A percentile compares a stretch with the other conserved stretches of the same genome.
Conservation (phyloP, 75 land plant genomes). For the Cunninghamia lanceolata region DNA sequence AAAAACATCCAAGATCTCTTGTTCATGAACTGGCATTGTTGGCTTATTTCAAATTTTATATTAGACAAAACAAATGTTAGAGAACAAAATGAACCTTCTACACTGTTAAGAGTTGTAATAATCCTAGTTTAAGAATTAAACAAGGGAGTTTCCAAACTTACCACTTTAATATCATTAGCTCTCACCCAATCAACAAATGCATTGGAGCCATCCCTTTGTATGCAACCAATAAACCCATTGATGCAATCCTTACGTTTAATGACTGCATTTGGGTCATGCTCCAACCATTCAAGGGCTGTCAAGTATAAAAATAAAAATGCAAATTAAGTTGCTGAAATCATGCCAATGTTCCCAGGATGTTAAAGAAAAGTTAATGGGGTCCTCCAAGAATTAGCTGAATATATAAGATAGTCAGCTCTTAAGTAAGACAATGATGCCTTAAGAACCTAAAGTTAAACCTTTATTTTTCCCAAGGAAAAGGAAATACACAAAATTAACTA, state of each 20-base stretch:
- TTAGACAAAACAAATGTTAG: background rate
- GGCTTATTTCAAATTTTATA: background rate
- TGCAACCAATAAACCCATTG: constrained; percentile 75
- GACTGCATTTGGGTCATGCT: constrained; percentile 60
- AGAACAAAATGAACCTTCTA: background rate
- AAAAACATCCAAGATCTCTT: background rate
- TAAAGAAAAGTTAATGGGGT: background rate
- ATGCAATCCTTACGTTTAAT: constrained; percentile 79
- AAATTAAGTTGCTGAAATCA: constrained; percentile 3
- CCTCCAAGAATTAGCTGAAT: background rate
- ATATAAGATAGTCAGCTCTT: background rate
- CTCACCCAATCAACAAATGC: constrained; percentile 74
- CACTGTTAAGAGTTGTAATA: background rate
- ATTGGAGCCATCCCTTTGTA: constrained; percentile 80
- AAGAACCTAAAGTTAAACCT: background rate
- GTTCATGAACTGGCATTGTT: background rate
- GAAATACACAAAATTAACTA: background rate
- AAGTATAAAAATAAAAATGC: background rate
- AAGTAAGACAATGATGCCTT: background rate
- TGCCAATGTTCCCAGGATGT: background rate
- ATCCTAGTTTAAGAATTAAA: background rate
- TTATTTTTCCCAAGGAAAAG: background rate
- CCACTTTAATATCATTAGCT: constrained; percentile 58
- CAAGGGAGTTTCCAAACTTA: constrained; percentile 11
- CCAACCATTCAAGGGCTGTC: constrained; percentile 83